Percentiles rank a stretch among this genome's conserved stretches.
These are phyloP conservation scores for Scedosporium apiospermum DNA, from an alignment of 2,329 filamentous ascomycete species.

Conservation along the genomic window DNA sequence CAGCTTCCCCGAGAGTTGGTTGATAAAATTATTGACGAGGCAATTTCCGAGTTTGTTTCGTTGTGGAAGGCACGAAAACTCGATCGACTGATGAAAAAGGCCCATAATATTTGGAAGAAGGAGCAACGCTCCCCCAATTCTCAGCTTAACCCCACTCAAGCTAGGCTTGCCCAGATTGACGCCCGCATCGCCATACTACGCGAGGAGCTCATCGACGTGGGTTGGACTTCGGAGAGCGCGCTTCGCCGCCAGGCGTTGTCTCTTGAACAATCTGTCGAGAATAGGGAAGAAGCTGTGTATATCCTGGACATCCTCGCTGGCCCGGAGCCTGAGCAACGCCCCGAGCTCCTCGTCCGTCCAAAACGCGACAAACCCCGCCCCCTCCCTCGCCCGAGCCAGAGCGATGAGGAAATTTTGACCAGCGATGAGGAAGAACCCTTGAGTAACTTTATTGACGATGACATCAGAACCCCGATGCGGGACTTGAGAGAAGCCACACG, in stretches of 20 bases:
- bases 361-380: background rate
- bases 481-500: background rate
- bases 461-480: constrained; percentile 7
- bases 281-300: constrained; percentile 46
- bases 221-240: constrained; percentile 43
- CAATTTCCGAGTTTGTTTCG: constrained; percentile 2
- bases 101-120: constrained; percentile 7
- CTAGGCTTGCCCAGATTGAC: constrained; percentile 30
- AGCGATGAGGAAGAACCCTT: constrained; percentile 38
- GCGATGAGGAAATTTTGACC: constrained; percentile 40
- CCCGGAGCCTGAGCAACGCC: constrained; percentile 16
- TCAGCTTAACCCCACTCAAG: background rate
- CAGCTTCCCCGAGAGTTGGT: constrained; percentile 5
- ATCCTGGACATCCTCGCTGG: constrained; percentile 33
- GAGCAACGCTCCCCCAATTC: background rate
- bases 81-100: constrained; percentile 5
- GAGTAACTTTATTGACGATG: constrained; percentile 40
- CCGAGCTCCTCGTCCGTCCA: constrained; percentile 9
- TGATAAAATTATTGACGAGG: constrained; percentile 7
- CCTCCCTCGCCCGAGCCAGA: constrained; percentile 6
- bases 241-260: constrained; percentile 45
- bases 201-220: constrained; percentile 37
- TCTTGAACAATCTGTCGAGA: constrained; percentile 56
- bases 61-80: constrained; percentile 7
- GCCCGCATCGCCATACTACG: constrained; percentile 46